These are phyloP conservation scores for Trichoderma pleuroti DNA, from an alignment of 2,329 filamentous ascomycete species.

Conservation along the genomic window DNA sequence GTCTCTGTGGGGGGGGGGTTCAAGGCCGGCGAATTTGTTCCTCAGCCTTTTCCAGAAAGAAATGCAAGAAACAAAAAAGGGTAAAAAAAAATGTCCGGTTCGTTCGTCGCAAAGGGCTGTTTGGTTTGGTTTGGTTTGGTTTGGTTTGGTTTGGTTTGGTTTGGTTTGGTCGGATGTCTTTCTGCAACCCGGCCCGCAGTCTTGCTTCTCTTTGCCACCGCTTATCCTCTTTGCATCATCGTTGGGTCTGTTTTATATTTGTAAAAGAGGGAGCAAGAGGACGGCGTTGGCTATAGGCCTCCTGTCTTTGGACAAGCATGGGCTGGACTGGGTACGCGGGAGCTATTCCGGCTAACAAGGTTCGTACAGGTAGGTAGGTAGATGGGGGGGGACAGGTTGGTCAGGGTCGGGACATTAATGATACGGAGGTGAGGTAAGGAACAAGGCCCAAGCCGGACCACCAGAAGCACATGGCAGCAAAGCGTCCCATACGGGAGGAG, in stretches of 20 bases:
- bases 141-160: neutral
- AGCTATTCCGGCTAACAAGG: slow-evolving; percentile 13
- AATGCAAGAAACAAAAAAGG: neutral
- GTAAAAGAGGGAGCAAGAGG: slow-evolving; percentile 5
- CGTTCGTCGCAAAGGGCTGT: neutral
- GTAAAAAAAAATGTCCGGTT: slow-evolving; percentile 3
- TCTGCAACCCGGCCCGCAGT: slow-evolving; percentile 1
- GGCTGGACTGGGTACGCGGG: neutral
- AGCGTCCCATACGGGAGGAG: neutral
- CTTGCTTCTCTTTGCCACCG: slow-evolving; percentile 18
- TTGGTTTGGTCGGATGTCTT: neutral
- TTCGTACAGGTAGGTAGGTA: neutral
- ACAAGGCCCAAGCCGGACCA: neutral
- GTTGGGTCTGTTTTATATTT: slow-evolving; percentile 15
- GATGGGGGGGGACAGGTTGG: slow-evolving; percentile 1
- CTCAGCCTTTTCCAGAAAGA: neutral
- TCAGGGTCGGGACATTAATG: slow-evolving; percentile 7
- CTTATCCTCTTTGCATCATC: slow-evolving; percentile 17
- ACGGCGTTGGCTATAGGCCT: slow-evolving; percentile 14
- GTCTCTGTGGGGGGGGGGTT: neutral
- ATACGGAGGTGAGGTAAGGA: slow-evolving; percentile 7
- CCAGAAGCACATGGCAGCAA: slow-evolving; percentile 15
- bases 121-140: neutral
- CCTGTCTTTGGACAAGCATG: slow-evolving; percentile 6
- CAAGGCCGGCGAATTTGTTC: neutral